Evolutionary conservation across 441 rosid species (phyloP).

Genomic region (Manihot esculenta): DNA sequence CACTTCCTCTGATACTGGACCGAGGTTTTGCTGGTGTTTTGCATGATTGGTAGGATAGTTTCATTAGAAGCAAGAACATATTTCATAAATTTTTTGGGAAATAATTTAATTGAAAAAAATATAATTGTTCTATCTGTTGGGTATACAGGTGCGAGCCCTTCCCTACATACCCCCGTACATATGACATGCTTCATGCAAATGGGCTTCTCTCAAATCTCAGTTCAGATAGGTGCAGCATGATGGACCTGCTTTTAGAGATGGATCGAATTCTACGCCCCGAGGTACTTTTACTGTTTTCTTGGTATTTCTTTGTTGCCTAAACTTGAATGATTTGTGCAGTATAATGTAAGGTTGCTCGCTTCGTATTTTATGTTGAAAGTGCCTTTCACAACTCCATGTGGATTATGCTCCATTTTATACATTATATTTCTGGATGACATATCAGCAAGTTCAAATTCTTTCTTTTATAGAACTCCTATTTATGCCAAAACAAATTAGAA

Average conservation of each 20-base stretch:
- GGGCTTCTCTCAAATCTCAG: slow-evolving; percentile 76
- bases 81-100: not conserved
- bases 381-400: not conserved
- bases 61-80: not conserved
- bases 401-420: not conserved
- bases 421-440: not conserved
- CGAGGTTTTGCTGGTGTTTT: slow-evolving; percentile 87
- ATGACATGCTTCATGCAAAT: slow-evolving; percentile 93
- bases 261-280: slow-evolving; percentile 95
- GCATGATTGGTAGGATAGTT: slow-evolving; percentile 79
- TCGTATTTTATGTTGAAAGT: not conserved
- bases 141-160: slow-evolving; percentile 89
- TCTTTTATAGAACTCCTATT: not conserved
- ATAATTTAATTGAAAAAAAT: not conserved
- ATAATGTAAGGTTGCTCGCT: slow-evolving; percentile 11
- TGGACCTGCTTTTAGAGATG: slow-evolving; percentile 87
- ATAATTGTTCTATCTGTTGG: slow-evolving; percentile 16
- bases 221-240: slow-evolving; percentile 63
- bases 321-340: slow-evolving; percentile 9
- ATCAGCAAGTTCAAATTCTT: not conserved
- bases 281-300: slow-evolving; percentile 40
- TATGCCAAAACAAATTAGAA: not conserved
- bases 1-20: slow-evolving; percentile 89
- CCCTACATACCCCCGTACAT: slow-evolving; percentile 97
- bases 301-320: slow-evolving; percentile 4